Base-by-base conservation (phyloP, 2,329 filamentous ascomycete species). In the Claviceps humidiphila region DNA sequence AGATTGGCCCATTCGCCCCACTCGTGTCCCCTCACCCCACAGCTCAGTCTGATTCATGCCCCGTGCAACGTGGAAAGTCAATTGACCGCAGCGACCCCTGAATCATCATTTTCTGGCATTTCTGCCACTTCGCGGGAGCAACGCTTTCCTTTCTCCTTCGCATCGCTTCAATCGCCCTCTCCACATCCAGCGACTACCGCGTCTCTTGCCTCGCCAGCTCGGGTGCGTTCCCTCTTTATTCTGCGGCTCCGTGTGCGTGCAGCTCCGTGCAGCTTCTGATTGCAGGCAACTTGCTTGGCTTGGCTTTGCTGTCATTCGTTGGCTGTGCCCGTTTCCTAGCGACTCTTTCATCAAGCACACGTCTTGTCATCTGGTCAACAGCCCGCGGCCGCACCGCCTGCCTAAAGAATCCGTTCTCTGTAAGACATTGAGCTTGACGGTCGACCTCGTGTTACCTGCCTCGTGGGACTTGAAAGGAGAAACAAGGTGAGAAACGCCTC, bases 361-460 rank as follows among this genome's bases (percentile, higher is more conserved):
- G 22, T 38, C 45, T 47, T 38, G 17, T 26, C 34, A 20, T 20
- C 30, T 2, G 16, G 7, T 37, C 30, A 24, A 40, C 13, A 17
- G 6, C 50, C 30, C 37, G 22, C 49, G 45, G 17, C 20, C 24
- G 24, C 26, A 24, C 45, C 47, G 8, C 17, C 38, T 34, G 38
- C 20, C 34, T 9, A 37, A 17, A 43, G 11, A 30, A 26, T 4
- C 37, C 34, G 45, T 24, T 49, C 46, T 26, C 43, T 39, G 47
- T 47, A 39, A 47, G 43, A 52, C 50, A 54, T 37, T 17, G 40
- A 52, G 50, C 39, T n/a, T 24, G 30, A 47, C 53, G 41, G 37
- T 26, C n/a, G 43, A 24, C 26, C 17, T 42, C 7, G 50, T 52
- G 53, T 47, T 37, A 50, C 53, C 42, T 42, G 37, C 34, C 41